Evolutionary conservation across 2,329 filamentous ascomycete species (phyloP), one percentile per base, ranked within the genome.

Genomic region (Daldinia sp.): DNA sequence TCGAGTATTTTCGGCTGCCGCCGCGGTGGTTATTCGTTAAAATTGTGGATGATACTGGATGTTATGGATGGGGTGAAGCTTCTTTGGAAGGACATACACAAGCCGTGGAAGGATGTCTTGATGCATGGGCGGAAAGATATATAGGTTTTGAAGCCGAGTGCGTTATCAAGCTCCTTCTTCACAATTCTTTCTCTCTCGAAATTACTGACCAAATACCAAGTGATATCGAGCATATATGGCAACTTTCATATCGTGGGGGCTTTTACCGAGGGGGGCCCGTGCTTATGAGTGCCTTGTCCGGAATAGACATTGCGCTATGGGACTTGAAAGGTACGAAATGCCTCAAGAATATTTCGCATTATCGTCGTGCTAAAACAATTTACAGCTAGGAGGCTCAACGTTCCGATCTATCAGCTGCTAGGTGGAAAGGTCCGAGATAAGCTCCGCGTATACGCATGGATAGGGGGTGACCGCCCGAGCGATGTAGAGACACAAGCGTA

Each of bases 181-280:
- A 13, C 27, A 5, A 23, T 7, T 39, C 13, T 21, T 2, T 3
- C 8, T 3, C 9, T 21, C 11, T 21, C 9, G 5, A 15, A n/a
- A 11, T 34, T 10, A 3, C 54, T 66, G 15, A 67, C 11, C 6
- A 37, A 13, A 15, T 5, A 13, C 21, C 5, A 45, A 91, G 88
- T 72, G 87, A 92, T 49, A 93, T 94, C 66, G 91, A 94, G 73
- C 88, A 92, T 66, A 89, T 94, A 60, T 94, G 91, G 91, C 90
- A 93, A 73, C 83, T 84, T 66, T 85, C 86, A 23, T 93, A 88
- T 85, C 83, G 91, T 39, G 80, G 85, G 39, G 86, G 86, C 0
- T 94, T 94, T 75, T 94, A 94, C 75, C 83, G 91, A 25, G 91
- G 91, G 1, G 91, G 91, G 0, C 89, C 91, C 0, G 90, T 94